A percentile compares a stretch with the other conserved stretches of the same genome.
Conservation (phyloP, 352 stramenopile genomes). For the Phytophthora rubi region DNA sequence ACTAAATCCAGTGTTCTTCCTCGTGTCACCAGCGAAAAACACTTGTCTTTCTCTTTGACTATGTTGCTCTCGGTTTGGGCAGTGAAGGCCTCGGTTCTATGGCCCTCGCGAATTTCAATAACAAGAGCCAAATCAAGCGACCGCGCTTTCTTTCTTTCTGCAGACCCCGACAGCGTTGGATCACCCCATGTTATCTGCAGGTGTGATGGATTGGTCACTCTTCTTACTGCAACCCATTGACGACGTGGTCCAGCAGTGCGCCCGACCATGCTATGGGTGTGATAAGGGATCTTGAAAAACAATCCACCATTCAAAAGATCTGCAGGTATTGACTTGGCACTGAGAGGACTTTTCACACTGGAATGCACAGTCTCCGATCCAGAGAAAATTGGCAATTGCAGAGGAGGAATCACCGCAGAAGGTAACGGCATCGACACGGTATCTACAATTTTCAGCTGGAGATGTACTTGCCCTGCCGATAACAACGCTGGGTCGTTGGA, state of each 20-base stretch:
- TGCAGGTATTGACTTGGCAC: slow-evolving; percentile 41
- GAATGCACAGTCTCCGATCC: not conserved
- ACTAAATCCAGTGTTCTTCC: slow-evolving; percentile 75
- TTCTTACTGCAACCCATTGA: slow-evolving; percentile 70
- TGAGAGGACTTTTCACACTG: slow-evolving; percentile 13
- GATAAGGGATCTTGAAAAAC: slow-evolving; percentile 85
- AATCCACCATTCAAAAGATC: slow-evolving; percentile 62
- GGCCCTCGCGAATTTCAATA: slow-evolving; percentile 63
- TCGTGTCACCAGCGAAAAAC: slow-evolving; percentile 75
- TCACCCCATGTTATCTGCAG: slow-evolving; percentile 77
- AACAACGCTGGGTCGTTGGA: slow-evolving; percentile 25
- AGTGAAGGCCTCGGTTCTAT: slow-evolving; percentile 68
- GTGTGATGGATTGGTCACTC: slow-evolving; percentile 18
- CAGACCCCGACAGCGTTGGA: slow-evolving; percentile 46
- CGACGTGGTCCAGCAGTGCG: slow-evolving; percentile 39
- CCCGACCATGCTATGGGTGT: slow-evolving; percentile 54
- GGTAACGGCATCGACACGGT: slow-evolving; percentile 13
- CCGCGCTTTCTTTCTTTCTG: slow-evolving; percentile 42
- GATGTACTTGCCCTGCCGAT: slow-evolving; percentile 57
- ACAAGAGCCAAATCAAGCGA: slow-evolving; percentile 56
- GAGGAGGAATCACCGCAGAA: slow-evolving; percentile 24
- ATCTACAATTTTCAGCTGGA: slow-evolving; percentile 76
- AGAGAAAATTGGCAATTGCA: slow-evolving; percentile 39
- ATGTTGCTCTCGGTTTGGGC: slow-evolving; percentile 51
- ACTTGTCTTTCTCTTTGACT: slow-evolving; percentile 55